Conservation (phyloP, 352 stramenopile genomes). For the Phytophthora sp. region DNA sequence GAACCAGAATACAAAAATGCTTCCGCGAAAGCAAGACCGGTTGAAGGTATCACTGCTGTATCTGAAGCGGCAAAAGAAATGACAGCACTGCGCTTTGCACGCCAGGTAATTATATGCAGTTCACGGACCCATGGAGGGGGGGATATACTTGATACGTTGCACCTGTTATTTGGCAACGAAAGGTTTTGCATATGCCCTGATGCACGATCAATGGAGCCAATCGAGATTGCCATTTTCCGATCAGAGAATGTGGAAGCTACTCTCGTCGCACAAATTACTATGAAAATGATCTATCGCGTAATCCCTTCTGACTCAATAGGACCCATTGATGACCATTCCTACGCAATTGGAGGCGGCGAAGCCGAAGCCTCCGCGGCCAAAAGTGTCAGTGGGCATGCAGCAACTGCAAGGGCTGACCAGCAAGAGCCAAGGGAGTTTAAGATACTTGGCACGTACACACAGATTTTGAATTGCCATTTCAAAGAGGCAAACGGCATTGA, state of each 20-base stretch:
- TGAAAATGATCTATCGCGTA: constrained; percentile 52
- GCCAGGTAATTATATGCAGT: constrained; percentile 63
- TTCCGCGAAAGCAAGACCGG: background rate
- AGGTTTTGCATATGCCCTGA: constrained; percentile 66
- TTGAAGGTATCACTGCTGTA: background rate
- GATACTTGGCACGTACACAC: no score
- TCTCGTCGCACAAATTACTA: constrained; percentile 39
- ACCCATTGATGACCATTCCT: constrained; percentile 7
- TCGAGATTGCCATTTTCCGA: constrained; percentile 42
- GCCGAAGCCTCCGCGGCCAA: background rate
- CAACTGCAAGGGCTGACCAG: background rate
- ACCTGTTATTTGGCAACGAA: constrained; percentile 51
- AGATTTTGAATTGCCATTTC: no score
- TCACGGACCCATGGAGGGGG: constrained; percentile 67
- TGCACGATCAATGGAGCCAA: constrained; percentile 41
- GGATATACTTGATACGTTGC: constrained; percentile 72
- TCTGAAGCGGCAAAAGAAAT: constrained; percentile 32
- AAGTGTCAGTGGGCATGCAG: background rate
- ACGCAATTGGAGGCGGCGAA: background rate
- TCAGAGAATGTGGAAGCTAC: background rate
- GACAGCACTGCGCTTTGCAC: constrained; percentile 60
- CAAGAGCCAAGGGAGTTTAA: constrained; percentile 17
- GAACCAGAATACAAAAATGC: background rate
- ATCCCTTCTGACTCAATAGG: constrained; percentile 29
- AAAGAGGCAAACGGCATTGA: no score